Conservation (phyloP, 768 basidiomycete species). For the Xerocomellus intermedius region DNA sequence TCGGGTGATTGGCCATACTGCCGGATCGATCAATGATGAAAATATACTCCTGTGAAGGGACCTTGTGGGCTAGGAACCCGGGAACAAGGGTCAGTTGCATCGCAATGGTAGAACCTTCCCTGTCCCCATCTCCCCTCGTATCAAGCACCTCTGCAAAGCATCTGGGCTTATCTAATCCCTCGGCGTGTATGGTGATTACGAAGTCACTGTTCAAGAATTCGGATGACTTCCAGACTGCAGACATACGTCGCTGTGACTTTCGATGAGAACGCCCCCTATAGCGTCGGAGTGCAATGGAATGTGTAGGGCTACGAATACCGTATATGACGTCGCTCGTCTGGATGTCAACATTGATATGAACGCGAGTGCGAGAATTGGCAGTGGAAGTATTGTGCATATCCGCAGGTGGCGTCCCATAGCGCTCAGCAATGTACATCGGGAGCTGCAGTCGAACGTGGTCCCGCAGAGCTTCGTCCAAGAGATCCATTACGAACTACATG, state of each 20-base stretch:
- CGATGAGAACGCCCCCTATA: constrained; percentile 37
- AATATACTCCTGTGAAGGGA: constrained; percentile 52
- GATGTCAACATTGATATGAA: constrained; percentile 44
- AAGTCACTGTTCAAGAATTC: constrained; percentile 50
- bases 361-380: constrained; percentile 32
- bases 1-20: constrained; percentile 45
- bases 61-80: constrained; percentile 42
- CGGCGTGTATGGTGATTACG: constrained; percentile 47
- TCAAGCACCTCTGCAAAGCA: constrained; percentile 52
- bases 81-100: constrained; percentile 58
- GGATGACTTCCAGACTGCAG: constrained; percentile 39
- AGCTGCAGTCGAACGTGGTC: constrained; percentile 56
- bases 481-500: constrained; percentile 49
- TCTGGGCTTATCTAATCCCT: constrained; percentile 50
- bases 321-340: constrained; percentile 49
- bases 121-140: constrained; percentile 1
- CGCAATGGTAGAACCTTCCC: constrained; percentile 36
- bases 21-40: constrained; percentile 61
- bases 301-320: constrained; percentile 43
- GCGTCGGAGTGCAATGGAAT: constrained; percentile 34
- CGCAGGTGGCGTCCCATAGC: constrained; percentile 49
- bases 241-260: constrained; percentile 41
- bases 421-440: constrained; percentile 47
- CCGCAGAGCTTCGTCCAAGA: constrained; percentile 47
- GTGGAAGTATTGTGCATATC: constrained; percentile 35